Conservation (phyloP, 805 yeast species). For the Hanseniaspora opuntiae region DNA sequence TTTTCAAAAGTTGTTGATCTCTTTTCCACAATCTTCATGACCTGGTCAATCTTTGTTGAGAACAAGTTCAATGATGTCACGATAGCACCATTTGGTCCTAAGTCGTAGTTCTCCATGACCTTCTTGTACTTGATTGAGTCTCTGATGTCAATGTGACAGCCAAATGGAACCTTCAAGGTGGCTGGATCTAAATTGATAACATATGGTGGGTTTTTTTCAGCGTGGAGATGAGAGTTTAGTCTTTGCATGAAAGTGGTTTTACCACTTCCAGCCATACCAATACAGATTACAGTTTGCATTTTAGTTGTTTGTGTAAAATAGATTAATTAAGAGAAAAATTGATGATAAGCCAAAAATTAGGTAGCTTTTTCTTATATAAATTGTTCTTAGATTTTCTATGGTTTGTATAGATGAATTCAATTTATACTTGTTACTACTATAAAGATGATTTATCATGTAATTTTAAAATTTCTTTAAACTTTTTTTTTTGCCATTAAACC, state of each 20-base stretch:
- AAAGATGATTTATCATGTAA: not conserved
- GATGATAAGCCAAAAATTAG: no score
- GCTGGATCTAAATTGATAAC: slow-evolving; percentile 95
- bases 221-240: slow-evolving; percentile 73
- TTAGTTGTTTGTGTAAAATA: not conserved
- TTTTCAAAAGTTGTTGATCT: slow-evolving; percentile 43
- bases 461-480: not conserved
- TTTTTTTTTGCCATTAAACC: not conserved
- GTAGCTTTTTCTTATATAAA: no score
- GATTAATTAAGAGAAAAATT: not conserved
- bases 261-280: slow-evolving; percentile 72
- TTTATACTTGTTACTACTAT: no score
- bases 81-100: slow-evolving; percentile 98
- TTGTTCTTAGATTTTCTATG: no score
- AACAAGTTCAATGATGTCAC: slow-evolving; percentile 87
- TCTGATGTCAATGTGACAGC: slow-evolving; percentile 86
- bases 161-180: slow-evolving; percentile 82
- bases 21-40: slow-evolving; percentile 70
- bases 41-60: slow-evolving; percentile 93
- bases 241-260: slow-evolving; percentile 97
- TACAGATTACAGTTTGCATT: slow-evolving; percentile 34
- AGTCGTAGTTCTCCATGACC: slow-evolving; percentile 86
- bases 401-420: no score
- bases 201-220: slow-evolving; percentile 64
- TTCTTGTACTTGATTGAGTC: slow-evolving; percentile 91